Evolutionary conservation across 2,329 filamentous ascomycete genomes (phyloP).

Genomic region (Xylaria sp.): DNA sequence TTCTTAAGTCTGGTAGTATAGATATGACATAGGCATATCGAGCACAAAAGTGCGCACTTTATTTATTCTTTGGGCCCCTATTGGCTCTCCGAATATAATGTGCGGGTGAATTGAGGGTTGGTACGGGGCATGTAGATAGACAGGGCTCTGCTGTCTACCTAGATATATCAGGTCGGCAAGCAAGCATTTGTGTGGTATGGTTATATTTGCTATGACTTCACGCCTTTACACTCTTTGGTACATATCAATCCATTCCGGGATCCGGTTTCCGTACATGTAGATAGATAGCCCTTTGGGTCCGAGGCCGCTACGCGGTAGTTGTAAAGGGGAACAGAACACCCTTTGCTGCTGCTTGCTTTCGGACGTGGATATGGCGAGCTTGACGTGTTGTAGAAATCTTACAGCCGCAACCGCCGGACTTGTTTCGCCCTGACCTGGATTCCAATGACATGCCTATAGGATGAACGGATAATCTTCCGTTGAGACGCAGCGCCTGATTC

Average conservation of each 20-base stretch:
- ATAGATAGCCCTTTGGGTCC: neutral
- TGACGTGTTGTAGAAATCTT: neutral
- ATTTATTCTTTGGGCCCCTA: neutral
- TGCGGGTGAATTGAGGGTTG: neutral
- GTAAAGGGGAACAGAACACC: too few species aligned
- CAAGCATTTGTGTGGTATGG: neutral
- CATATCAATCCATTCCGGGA: neutral
- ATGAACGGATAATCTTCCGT: neutral
- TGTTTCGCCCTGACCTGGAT: neutral
- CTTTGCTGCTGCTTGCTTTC: neutral
- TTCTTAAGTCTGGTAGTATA: neutral
- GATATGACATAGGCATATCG: neutral
- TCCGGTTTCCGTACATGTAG: neutral
- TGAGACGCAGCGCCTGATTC: too few species aligned
- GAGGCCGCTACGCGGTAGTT: too few species aligned
- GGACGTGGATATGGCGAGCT: neutral
- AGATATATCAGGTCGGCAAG: neutral
- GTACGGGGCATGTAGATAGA: neutral
- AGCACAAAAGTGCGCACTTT: neutral
- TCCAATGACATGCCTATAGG: neutral
- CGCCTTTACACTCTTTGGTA: too few species aligned
- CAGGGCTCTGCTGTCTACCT: neutral
- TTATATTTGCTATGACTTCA: slow-evolving; percentile 5
- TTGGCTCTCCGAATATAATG: neutral
- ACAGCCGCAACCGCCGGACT: neutral